Conservation (phyloP, 352 stramenopile genomes). For the Pythium sp. region DNA sequence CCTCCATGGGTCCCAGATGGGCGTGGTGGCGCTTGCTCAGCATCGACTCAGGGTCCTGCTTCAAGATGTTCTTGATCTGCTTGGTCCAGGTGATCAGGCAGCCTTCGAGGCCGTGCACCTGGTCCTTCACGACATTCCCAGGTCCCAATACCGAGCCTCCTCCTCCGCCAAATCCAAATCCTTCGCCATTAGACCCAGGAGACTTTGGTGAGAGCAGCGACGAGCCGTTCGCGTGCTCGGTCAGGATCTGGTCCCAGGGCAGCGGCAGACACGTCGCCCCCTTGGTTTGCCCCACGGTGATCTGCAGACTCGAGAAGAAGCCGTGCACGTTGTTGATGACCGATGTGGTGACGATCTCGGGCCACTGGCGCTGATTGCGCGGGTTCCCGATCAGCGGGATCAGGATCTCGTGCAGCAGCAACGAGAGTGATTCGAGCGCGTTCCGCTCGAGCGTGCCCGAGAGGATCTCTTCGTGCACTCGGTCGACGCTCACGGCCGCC, state of each 20-base stretch:
- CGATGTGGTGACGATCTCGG: constrained; percentile 78
- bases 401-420: constrained; percentile 74
- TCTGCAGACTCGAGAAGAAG: constrained; percentile 86
- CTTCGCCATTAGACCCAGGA: neutral
- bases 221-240: constrained; percentile 38
- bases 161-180: neutral
- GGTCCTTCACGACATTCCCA: constrained; percentile 55
- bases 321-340: constrained; percentile 74
- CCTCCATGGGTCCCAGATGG: constrained; percentile 82
- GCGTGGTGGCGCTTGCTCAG: constrained; percentile 51
- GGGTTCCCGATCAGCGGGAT: constrained; percentile 74
- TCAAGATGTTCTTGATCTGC: constrained; percentile 93
- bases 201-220: constrained; percentile 14
- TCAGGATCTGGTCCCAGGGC: constrained; percentile 74
- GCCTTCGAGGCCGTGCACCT: constrained; percentile 84
- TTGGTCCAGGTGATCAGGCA: constrained; percentile 94
- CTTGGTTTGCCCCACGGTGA: constrained; percentile 83
- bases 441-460: constrained; percentile 70
- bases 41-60: constrained; percentile 81
- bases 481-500: constrained; percentile 52
- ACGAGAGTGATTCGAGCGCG: constrained; percentile 66
- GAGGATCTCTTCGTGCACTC: constrained; percentile 70
- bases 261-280: constrained; percentile 82
- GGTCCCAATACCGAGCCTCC: constrained; percentile 11
- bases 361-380: constrained; percentile 77